These are phyloP conservation scores for Dioszegia crocea DNA, from an alignment of 768 basidiomycete genomes.

Conservation along the genomic window DNA sequence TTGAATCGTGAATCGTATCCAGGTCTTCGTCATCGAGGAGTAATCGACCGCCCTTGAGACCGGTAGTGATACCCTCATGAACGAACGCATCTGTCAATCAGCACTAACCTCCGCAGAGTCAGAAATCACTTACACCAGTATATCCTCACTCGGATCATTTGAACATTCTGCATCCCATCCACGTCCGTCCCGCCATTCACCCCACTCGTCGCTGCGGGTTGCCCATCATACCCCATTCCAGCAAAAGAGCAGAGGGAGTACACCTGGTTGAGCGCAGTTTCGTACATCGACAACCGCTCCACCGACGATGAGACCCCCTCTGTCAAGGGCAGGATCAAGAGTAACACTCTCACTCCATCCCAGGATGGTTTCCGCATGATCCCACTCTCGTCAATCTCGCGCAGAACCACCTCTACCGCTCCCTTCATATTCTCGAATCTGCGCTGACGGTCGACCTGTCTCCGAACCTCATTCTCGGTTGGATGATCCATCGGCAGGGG, in stretches of 20 bases:
- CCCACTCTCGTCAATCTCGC: slow-evolving; percentile 72
- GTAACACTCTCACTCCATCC: slow-evolving; percentile 76
- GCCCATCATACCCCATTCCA: slow-evolving; percentile 49
- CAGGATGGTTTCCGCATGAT: slow-evolving; percentile 75
- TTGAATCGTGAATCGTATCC: slow-evolving; percentile 63
- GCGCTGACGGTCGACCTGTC: slow-evolving; percentile 29
- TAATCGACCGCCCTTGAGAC: slow-evolving; percentile 76
- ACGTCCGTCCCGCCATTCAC: slow-evolving; percentile 54
- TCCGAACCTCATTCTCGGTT: slow-evolving; percentile 54
- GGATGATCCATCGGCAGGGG: slow-evolving; percentile 13
- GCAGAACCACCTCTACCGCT: slow-evolving; percentile 72
- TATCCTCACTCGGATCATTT: slow-evolving; percentile 66
- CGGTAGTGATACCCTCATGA: slow-evolving; percentile 77
- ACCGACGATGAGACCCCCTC: slow-evolving; percentile 63
- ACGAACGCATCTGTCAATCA: slow-evolving; percentile 59
- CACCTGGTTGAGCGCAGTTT: slow-evolving; percentile 76
- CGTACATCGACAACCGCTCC: slow-evolving; percentile 64
- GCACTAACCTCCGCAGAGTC: not conserved
- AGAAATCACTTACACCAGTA: slow-evolving; percentile 62
- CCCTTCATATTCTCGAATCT: slow-evolving; percentile 54
- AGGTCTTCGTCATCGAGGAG: slow-evolving; percentile 73
- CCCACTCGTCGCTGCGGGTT: slow-evolving; percentile 30
- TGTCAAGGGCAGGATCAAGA: slow-evolving; percentile 76
- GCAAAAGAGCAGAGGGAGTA: slow-evolving; percentile 66
- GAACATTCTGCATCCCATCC: slow-evolving; percentile 56